Base-by-base conservation (phyloP, 768 basidiomycete species). In the Russula sp. region DNA sequence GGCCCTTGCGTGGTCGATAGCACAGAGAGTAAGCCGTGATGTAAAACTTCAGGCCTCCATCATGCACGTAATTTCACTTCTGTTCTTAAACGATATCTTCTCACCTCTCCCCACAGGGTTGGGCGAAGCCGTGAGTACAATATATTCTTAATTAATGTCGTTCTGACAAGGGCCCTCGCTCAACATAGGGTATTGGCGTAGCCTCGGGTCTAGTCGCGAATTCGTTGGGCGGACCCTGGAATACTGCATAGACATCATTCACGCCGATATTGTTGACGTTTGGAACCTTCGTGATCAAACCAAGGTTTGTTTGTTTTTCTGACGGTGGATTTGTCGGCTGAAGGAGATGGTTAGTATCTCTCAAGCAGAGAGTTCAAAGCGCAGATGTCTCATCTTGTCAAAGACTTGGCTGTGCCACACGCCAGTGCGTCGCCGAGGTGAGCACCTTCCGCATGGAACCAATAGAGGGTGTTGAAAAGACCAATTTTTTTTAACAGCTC, bases 151-250 rank as follows among this genome's bases (percentile, higher is more conserved):
- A 27, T 27, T 27, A 27, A 2, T 27, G 27, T 27, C 27, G 27
- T 27, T 27, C 27, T 27, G 35, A 60, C 22, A 13, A 0, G 9
- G 35, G 2, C 20, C 11, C 9, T 52, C 7, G 20, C 6, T 9
- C 14, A 49, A 48, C 27, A 3, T 27, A 63, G 62, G 45, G 27
- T 63, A 63, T 31, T 63, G 62, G 62, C n/a, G 52, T 54, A 34
- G 27, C 9, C 62, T 63, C 44, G 44, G 51, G 35, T 63, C 57
- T 1, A 58, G 57, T 54, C 31, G 0, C 5, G 45, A 47, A n/a
- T 63, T 63, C 31, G 18, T 27, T 9, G 31, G 53, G 4, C 22
- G 14, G 14, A 2, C 27, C 13, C 27, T 63, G 27, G 22, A 48
- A 39, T 4, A 11, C 51, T 63, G 57, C 6, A 6, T 63, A 2